Percentiles rank a stretch among this genome's conserved stretches.
phyloP scores from a whole-genome alignment of 1,139 yeast genomes.

The Blastobotrys capitulatus region DNA sequence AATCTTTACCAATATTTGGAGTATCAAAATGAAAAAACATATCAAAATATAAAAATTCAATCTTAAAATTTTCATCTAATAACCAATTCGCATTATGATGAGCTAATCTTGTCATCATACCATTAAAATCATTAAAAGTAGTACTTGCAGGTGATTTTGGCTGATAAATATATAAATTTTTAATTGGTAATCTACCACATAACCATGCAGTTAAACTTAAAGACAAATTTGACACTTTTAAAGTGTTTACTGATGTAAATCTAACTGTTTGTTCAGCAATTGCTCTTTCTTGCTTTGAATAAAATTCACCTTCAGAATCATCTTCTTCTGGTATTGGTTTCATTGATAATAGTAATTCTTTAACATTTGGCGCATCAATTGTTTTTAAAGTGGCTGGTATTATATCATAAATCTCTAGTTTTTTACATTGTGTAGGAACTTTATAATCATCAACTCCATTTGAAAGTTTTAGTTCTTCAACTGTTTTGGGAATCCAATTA shows the following conservation, averaged over 20 bases:
- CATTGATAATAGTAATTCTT: no score
- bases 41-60: slow-evolving; percentile 2
- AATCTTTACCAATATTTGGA: not conserved
- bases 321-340: not conserved
- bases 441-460: not conserved
- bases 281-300: not conserved
- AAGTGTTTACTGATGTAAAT: slow-evolving; percentile 1
- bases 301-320: slow-evolving; percentile 8
- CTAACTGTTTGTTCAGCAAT: not conserved
- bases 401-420: no score
- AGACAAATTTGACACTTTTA: not conserved
- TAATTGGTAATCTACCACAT: not conserved
- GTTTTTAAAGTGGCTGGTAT: no score
- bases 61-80: not conserved
- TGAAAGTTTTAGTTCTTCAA: not conserved
- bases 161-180: not conserved
- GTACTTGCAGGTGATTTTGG: slow-evolving; percentile 7
- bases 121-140: slow-evolving; percentile 9
- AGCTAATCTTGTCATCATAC: slow-evolving; percentile 10
- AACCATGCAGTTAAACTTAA: slow-evolving; percentile 6
- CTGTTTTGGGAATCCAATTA: slow-evolving; percentile 4
- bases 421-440: not conserved
- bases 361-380: not conserved
- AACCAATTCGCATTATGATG: slow-evolving; percentile 5
- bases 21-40: not conserved